These are phyloP conservation scores for Dactylellina parvicollis DNA, from an alignment of 2,329 filamentous ascomycete genomes.

Conservation along the genomic window DNA sequence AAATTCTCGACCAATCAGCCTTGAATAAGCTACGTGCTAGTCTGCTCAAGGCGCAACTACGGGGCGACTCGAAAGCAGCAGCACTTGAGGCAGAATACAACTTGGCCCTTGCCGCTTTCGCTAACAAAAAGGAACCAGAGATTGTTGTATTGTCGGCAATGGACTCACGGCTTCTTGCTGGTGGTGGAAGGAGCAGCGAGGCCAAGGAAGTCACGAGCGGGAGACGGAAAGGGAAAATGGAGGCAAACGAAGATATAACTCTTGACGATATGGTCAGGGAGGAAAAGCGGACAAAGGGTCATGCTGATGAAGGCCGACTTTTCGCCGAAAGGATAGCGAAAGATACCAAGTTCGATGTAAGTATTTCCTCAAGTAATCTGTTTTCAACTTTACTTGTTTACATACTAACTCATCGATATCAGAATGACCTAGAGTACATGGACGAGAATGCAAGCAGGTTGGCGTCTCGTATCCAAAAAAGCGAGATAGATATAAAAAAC, in stretches of 20 bases:
- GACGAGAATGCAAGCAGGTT: conserved; percentile 95
- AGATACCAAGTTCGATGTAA: conserved; percentile 82
- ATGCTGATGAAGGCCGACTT: conserved; percentile 79
- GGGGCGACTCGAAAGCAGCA: conserved; percentile 76
- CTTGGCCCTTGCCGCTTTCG: conserved; percentile 72
- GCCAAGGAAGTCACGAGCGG: conserved; percentile 84
- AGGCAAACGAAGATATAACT: conserved; percentile 93
- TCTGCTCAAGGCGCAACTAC: conserved; percentile 94
- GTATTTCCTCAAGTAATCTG: no score
- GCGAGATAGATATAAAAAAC: conserved; percentile 86
- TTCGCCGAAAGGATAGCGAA: conserved; percentile 94
- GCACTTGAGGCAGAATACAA: conserved; percentile 87
- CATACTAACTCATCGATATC: conserved; percentile 21
- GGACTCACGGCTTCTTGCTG: conserved; percentile 87
- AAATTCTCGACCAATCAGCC: conserved; percentile 75
- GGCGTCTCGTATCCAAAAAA: conserved; percentile 85
- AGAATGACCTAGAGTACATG: conserved; percentile 92
- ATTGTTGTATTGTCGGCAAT: conserved; percentile 85
- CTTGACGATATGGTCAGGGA: conserved; percentile 98
- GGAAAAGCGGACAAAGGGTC: conserved; percentile 83
- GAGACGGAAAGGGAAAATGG: conserved; percentile 81
- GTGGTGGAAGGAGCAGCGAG: conserved; percentile 72
- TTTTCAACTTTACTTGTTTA: not conserved
- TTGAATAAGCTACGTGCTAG: conserved; percentile 91
- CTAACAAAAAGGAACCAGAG: conserved; percentile 69